Evolutionary conservation across 139 green algal species (phyloP).

Genomic region (Edaphochlamys debaryana): DNA sequence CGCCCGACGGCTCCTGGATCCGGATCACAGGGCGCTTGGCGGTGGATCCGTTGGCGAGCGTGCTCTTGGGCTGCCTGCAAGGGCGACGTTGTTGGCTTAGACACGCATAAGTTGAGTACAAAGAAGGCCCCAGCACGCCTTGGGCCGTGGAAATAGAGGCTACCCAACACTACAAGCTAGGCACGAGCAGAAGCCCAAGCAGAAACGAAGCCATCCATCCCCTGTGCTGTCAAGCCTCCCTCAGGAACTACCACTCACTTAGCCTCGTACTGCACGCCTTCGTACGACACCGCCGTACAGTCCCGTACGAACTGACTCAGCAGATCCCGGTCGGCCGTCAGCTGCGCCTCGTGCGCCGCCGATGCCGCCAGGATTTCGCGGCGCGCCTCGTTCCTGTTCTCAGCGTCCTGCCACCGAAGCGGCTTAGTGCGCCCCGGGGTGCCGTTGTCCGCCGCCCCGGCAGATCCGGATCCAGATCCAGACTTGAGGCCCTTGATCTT

Average conservation of each 20-base stretch:
- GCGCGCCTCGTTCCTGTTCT: not conserved
- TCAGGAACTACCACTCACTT: not conserved
- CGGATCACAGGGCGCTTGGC: too few relatives aligned
- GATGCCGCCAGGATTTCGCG: not conserved
- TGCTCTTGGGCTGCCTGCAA: not conserved
- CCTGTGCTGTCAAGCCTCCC: not conserved
- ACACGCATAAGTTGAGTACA: not conserved
- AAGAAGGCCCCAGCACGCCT: not conserved
- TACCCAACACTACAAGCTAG: not conserved
- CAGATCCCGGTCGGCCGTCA: not conserved
- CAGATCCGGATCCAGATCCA: too few relatives aligned
- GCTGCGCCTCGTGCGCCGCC: not conserved
- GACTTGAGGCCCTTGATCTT: not conserved
- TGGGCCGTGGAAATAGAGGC: too few relatives aligned
- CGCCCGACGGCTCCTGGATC: too few relatives aligned
- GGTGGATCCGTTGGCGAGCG: not conserved
- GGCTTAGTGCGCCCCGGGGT: not conserved
- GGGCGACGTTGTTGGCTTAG: not conserved
- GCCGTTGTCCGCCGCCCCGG: not conserved
- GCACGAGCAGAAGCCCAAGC: not conserved
- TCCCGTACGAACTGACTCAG: not conserved
- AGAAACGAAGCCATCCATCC: not conserved
- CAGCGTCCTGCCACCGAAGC: too few relatives aligned
- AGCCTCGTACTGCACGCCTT: not conserved
- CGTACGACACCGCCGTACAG: not conserved